Conservation (phyloP, 2,329 filamentous ascomycete genomes). For the Colletotrichum sp. region DNA sequence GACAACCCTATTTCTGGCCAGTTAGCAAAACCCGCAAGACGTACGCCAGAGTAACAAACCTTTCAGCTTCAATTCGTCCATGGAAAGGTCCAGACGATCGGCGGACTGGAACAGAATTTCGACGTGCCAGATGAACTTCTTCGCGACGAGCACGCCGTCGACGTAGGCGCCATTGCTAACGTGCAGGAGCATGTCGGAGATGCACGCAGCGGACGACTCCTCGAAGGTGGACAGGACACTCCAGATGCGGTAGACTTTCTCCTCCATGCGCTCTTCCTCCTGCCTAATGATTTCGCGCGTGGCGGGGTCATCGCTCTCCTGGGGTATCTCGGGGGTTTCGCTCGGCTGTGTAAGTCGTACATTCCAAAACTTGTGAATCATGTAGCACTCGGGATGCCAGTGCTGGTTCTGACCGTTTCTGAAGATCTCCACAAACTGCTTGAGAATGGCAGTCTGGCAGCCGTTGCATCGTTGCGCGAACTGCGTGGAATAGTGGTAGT, state of each 20-base stretch:
- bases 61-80: slow-evolving; percentile 74
- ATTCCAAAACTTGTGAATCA: slow-evolving; percentile 99
- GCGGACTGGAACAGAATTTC: slow-evolving; percentile 90
- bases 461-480: slow-evolving; percentile 97
- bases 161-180: slow-evolving; percentile 98
- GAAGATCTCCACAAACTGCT: slow-evolving; percentile 99
- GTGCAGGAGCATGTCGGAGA: slow-evolving; percentile 98
- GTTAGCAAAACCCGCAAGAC: not conserved
- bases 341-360: slow-evolving; percentile 77
- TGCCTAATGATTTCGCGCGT: slow-evolving; percentile 78
- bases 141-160: slow-evolving; percentile 92
- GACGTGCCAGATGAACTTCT: slow-evolving; percentile 95
- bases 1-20: slow-evolving; percentile 68
- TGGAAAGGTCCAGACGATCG: slow-evolving; percentile 80
- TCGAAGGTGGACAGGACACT: slow-evolving; percentile 96
- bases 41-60: slow-evolving; percentile 53
- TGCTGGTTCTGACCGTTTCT: slow-evolving; percentile 98
- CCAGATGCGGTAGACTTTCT: slow-evolving; percentile 98
- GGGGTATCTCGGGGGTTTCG: slow-evolving; percentile 49
- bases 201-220: slow-evolving; percentile 96
- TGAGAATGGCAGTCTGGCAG: slow-evolving; percentile 95
- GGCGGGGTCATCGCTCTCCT: slow-evolving; percentile 58
- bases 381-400: slow-evolving; percentile 99
- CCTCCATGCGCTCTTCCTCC: slow-evolving; percentile 93
- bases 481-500: slow-evolving; percentile 98